phyloP scores from a whole-genome alignment of 768 basidiomycete genomes.

The Mrakia blollopis region DNA sequence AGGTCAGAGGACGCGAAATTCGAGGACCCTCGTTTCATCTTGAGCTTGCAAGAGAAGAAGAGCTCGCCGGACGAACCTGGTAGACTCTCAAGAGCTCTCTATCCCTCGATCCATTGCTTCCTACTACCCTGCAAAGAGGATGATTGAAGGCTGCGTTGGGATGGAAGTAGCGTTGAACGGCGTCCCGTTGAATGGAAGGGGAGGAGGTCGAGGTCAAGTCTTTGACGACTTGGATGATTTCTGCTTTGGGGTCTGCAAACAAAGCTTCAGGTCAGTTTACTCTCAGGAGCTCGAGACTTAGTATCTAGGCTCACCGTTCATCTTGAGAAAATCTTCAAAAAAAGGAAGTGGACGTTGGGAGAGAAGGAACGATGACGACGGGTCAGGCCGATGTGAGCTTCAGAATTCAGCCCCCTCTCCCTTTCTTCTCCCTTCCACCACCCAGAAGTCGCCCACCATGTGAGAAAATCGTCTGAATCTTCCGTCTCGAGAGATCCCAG shows the following conservation, averaged over 20 bases:
- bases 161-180: background rate
- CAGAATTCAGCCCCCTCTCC: no score
- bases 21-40: background rate
- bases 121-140: background rate
- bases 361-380: background rate
- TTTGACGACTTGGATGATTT: background rate
- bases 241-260: background rate
- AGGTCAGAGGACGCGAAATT: background rate
- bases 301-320: background rate
- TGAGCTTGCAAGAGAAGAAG: background rate
- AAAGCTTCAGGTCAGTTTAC: background rate
- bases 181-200: background rate
- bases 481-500: background rate
- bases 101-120: background rate
- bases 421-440: background rate
- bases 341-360: background rate
- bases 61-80: background rate
- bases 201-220: background rate
- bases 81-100: background rate
- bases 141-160: background rate
- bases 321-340: background rate
- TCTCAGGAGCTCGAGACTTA: background rate
- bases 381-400: background rate
- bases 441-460: background rate
- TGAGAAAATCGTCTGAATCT: background rate